Evolutionary conservation across 1,284 basidiomycete genomes (phyloP), one percentile per base, ranked within the genome.

Genomic region (Tausonia pullulans): DNA sequence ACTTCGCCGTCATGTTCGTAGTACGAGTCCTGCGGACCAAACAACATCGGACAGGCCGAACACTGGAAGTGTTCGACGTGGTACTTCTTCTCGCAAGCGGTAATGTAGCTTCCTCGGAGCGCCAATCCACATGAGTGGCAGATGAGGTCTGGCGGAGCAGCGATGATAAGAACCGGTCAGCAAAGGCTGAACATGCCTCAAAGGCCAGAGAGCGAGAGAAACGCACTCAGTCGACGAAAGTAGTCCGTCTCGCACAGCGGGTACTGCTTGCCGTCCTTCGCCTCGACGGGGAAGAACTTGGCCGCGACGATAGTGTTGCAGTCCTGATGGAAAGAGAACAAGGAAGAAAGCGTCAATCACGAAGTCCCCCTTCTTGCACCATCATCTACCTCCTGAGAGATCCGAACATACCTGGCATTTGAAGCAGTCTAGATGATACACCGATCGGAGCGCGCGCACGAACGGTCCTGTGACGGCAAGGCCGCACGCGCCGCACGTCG

Each of bases 11-110:
- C 89, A 74, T 98, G 96, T 77, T 99, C 95, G 75, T 99, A 99
- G 79, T 98, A 99, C 66, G 91, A 96, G 77, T 98, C 96, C 74
- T 95, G 90, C 4, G 95, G 92, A 7, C 96, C 96, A 74, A 99
- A 98, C 41, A 97, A 84, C 39, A 89, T 94, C 48, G 93, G 83
- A 77, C 96, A 98, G 67, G 96, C 85, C 4, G 93, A 97, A 79
- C 95, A 99, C 55, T 95, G 97, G 74, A 99, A 99, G 76, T 98
- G 96, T 78, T 99, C 96, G 70, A 98, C 94, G 76, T 99, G 96
- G 78, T 88, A 99, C 78, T 99, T 99, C 81, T 93, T 92, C 78
- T 88, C 92, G 80, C 96, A 94, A 50, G 96, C 96, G 16, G 96
- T 99, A 78, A 99, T 98, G 74, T 99, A 99, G 78, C 92, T 96